Evolutionary conservation across 148 eudicot genomes (phyloP).

Genomic region (Vaccinium vitisidaea): DNA sequence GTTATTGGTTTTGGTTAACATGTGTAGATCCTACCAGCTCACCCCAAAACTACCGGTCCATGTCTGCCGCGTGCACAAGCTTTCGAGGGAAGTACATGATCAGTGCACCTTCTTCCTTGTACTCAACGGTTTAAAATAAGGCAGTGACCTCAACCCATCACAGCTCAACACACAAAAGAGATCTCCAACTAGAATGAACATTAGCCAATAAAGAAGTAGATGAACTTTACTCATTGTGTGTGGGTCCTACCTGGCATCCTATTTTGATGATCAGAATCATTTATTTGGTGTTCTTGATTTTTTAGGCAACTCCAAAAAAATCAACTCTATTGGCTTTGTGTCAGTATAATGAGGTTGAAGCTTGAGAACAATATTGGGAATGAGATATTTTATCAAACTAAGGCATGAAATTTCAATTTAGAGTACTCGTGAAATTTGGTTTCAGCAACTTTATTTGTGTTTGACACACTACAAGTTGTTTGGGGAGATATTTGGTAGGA

Average conservation of each 20-base stretch:
- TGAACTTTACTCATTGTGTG: not conserved
- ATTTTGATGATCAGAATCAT: not conserved
- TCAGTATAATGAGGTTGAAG: not conserved
- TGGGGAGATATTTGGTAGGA: not conserved
- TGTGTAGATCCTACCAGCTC: not conserved
- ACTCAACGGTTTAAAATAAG: not conserved
- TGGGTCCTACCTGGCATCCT: too few relatives aligned
- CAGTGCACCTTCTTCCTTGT: not conserved
- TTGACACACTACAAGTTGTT: not conserved
- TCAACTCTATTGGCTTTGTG: not conserved
- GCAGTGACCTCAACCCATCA: not conserved
- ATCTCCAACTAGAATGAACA: not conserved
- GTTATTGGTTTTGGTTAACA: not conserved
- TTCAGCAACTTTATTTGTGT: not conserved
- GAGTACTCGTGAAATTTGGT: not conserved
- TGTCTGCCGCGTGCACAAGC: not conserved
- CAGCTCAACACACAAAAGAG: not conserved
- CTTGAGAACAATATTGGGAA: not conserved
- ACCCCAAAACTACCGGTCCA: not conserved
- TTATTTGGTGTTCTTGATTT: not conserved
- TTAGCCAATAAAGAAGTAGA: not conserved
- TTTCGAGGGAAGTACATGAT: not conserved
- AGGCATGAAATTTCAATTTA: not conserved
- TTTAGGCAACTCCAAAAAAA: not conserved
- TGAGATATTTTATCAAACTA: not conserved